phyloP scores from a whole-genome alignment of 257 asterid species.

The Osmanthus fragrans region DNA sequence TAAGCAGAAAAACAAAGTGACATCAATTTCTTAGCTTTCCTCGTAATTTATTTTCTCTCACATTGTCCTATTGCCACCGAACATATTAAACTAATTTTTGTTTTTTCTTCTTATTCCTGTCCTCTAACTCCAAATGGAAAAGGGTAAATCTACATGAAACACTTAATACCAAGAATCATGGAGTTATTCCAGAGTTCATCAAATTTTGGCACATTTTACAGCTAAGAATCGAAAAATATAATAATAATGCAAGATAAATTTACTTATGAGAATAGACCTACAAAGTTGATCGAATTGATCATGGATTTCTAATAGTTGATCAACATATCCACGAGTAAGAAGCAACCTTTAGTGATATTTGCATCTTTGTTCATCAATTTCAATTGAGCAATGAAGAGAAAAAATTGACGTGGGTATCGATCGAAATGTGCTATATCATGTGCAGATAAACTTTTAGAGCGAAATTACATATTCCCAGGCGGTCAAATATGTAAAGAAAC shows the following conservation, averaged over 20 bases:
- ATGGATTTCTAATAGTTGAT: neutral
- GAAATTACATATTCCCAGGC: neutral
- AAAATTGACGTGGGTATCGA: too few species aligned
- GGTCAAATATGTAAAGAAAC: constrained; percentile 2
- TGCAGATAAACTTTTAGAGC: too few species aligned
- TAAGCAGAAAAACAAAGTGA: neutral
- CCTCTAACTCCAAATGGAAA: neutral
- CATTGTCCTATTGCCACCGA: too few species aligned
- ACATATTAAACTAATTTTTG: neutral
- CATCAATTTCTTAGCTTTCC: neutral
- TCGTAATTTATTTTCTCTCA: neutral
- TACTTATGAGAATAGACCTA: neutral
- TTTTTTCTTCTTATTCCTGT: neutral
- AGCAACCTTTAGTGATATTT: neutral
- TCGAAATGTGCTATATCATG: too few species aligned
- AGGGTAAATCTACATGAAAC: neutral
- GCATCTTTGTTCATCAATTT: constrained; percentile 17
- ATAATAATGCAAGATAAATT: neutral
- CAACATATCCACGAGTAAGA: neutral
- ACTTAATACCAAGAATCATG: neutral
- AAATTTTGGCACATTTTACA: neutral
- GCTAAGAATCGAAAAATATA: neutral
- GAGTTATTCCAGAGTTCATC: neutral
- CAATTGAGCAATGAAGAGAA: neutral
- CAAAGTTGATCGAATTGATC: neutral